Base-by-base conservation (phyloP, 2,329 filamentous ascomycete genomes). In the Xylaria sp. region DNA sequence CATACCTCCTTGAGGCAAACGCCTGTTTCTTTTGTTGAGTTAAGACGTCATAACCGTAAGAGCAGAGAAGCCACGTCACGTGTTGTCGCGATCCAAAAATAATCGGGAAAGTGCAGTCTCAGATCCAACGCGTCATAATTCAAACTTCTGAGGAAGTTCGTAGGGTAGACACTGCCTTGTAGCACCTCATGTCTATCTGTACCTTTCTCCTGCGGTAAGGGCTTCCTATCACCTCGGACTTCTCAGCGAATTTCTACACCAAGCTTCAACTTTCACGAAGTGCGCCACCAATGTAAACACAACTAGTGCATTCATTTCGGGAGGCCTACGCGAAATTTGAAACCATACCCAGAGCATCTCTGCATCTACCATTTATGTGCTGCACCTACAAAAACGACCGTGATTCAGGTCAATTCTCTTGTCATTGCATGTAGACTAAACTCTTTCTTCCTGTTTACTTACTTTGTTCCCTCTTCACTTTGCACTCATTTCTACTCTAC, bases 41-140 rank as follows among this genome's bases (percentile, higher is more conserved):
- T 49, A 49, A 23, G 10, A 18, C 51, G 51, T 54, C 51, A 54
- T 54, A 9, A 10, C 28, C n/a, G n/a, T 23, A 23, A 49, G 46
- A 49, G 23, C 2, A 23, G 46, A 33, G 15, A n/a, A 36, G 49
- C 15, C 3, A 58, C 20, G 15, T 70, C 68, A 70, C 68, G 68
- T 70, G 66, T 55, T 57, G 15, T 20, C 66, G 68, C 48, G 68
- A 46, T 61, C 36, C 28, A 36, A 13, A n/a, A 5, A 2, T 2
- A n/a, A 8, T 23, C 10, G 9, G 46, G 61, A 68, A 60, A 48
- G 55, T 39, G 43, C 41, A 25, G 33, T 18, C 5, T 36, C 28
- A 33, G 51, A 39, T 20, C 51, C 20, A 52, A 41, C 66, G 61
- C 55, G 65, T 60, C 25, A 49, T 39, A 66, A 23, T 39, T 23